A percentile compares a stretch with the other conserved stretches of the same genome.
Evolutionary conservation across 106 monocot species (phyloP).

Genomic region (Agapanthus africanus): DNA sequence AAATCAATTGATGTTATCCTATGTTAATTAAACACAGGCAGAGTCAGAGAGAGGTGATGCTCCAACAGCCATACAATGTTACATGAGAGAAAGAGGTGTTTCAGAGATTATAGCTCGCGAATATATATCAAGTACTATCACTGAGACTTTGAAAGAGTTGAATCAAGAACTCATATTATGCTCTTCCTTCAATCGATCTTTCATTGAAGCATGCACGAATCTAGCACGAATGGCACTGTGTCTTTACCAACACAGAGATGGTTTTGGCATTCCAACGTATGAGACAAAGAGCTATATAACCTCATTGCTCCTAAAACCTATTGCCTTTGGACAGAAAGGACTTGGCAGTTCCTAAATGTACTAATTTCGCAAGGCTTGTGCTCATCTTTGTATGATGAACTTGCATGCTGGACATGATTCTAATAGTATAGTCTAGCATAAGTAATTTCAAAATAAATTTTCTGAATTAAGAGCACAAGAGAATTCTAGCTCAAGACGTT

Average conservation of each 20-base stretch:
- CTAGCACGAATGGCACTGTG: slow-evolving; percentile 29
- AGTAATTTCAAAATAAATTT: too few species aligned
- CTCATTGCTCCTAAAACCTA: slow-evolving; percentile 19
- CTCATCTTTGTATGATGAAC: too few species aligned
- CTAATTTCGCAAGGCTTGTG: too few species aligned
- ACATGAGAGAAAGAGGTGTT: too few species aligned
- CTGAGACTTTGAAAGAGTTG: slow-evolving; percentile 29
- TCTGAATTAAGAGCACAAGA: too few species aligned
- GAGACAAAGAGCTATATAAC: slow-evolving; percentile 23
- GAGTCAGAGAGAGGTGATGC: too few species aligned
- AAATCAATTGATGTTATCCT: not conserved
- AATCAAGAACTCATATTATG: slow-evolving; percentile 13
- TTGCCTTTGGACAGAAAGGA: not conserved
- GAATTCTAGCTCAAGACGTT: too few species aligned
- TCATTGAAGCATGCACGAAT: slow-evolving; percentile 32
- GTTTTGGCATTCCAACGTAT: slow-evolving; percentile 25
- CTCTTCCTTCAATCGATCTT: slow-evolving; percentile 9
- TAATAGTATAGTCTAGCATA: too few species aligned
- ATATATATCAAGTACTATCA: slow-evolving; percentile 14
- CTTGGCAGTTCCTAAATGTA: too few species aligned
- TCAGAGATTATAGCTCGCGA: slow-evolving; percentile 23
- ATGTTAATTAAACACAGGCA: slow-evolving; percentile 9
- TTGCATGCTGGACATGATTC: too few species aligned
- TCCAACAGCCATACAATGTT: too few species aligned
- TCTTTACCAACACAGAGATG: slow-evolving; percentile 36